A percentile compares a stretch with the other conserved stretches of the same genome.
phyloP scores from a whole-genome alignment of 371 early-diverging fungal genomes.

The Haplosporangium sp. region DNA sequence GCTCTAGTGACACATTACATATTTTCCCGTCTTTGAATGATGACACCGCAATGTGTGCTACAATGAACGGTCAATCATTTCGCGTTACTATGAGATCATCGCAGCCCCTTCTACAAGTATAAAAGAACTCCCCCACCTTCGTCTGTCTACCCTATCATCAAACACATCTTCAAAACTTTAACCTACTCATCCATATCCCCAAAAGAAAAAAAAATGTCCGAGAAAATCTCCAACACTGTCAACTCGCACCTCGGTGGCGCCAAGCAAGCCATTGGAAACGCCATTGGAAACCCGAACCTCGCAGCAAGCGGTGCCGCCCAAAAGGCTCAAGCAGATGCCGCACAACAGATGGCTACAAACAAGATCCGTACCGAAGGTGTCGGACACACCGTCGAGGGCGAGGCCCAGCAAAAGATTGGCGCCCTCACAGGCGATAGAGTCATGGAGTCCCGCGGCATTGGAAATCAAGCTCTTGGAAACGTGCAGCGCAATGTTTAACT shows the following conservation, averaged over 20 bases:
- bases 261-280: conserved; percentile 34
- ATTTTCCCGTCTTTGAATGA: too few relatives aligned
- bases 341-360: conserved; percentile 23
- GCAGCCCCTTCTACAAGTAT: too few relatives aligned
- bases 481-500: conserved; percentile 22
- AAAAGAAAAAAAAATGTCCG: conserved; percentile 18
- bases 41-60: too few relatives aligned
- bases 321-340: conserved; percentile 28
- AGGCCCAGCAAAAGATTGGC: conserved; percentile 49
- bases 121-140: too few relatives aligned
- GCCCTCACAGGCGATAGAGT: conserved; percentile 54
- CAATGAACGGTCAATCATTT: too few relatives aligned
- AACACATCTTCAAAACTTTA: too few relatives aligned
- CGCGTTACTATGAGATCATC: too few relatives aligned
- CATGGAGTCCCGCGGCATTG: conserved; percentile 56
- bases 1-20: too few relatives aligned
- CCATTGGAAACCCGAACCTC: conserved; percentile 23
- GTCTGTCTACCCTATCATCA: too few relatives aligned
- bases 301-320: conserved; percentile 37
- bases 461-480: conserved; percentile 57
- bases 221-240: conserved; percentile 24
- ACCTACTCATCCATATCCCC: too few relatives aligned
- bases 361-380: conserved; percentile 33
- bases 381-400: conserved; percentile 54
- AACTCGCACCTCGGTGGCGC: conserved; percentile 35